These are phyloP conservation scores for Striga hermonthica DNA, from an alignment of 305 asterid genomes.

Conservation along the genomic window DNA sequence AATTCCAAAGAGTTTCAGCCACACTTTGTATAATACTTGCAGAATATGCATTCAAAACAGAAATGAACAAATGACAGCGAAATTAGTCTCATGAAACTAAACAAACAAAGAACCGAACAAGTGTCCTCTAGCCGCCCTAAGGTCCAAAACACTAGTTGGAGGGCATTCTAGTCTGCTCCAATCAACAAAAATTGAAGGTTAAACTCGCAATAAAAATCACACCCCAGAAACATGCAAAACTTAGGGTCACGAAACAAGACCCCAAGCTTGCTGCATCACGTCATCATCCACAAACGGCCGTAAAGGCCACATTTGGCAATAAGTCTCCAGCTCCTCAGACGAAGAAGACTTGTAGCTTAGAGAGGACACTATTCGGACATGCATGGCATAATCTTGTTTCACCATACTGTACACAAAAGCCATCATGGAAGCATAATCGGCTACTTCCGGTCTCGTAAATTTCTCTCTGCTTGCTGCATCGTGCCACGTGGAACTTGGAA, in stretches of 20 bases:
- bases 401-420: constrained; percentile 64
- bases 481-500: constrained; percentile 41
- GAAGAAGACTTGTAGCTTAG: constrained; percentile 25
- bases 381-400: constrained; percentile 74
- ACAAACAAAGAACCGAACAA: too few relatives aligned
- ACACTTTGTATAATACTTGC: too few relatives aligned
- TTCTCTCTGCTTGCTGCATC: constrained; percentile 18
- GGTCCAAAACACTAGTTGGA: too few relatives aligned
- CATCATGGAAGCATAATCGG: constrained; percentile 60
- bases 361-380: constrained; percentile 64
- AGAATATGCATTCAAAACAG: too few relatives aligned
- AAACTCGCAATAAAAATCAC: too few relatives aligned
- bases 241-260: constrained; percentile 30
- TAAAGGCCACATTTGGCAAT: constrained; percentile 78
- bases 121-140: too few relatives aligned
- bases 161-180: too few relatives aligned
- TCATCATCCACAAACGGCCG: constrained; percentile 79
- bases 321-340: constrained; percentile 64
- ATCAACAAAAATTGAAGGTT: too few relatives aligned
- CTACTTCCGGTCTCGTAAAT: constrained; percentile 25
- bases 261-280: constrained; percentile 63
- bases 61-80: too few relatives aligned
- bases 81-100: too few relatives aligned
- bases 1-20: too few relatives aligned
- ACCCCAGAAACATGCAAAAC: too few relatives aligned